Evolutionary conservation across 2,329 filamentous ascomycete species (phyloP), one percentile per base, ranked within the genome.

Genomic region (Xylariales sp.): DNA sequence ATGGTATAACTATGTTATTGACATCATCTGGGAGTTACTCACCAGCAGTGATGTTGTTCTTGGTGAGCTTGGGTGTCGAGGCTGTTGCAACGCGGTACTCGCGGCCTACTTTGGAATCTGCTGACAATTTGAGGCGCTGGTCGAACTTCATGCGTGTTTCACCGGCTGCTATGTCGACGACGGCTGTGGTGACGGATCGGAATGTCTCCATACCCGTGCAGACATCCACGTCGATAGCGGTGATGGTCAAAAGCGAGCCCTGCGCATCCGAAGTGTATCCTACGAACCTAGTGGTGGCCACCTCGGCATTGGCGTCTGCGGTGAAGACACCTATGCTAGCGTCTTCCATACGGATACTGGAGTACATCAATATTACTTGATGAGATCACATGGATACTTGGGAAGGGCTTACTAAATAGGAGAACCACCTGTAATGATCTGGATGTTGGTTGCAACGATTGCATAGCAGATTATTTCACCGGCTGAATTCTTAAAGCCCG

Each of bases 321-420:
- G 65, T 61, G 20, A 58, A 57, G 16, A 68, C 56, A 10, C 65
- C 65, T 31, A 69, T 59, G 22, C 67, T 56, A 5, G 62, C 60
- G 38, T 68, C 66, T 44, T 70, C 66, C 16, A 69, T 55, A 11
- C 63, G 58, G 19, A 69, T 61, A 46, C n/a, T n/a, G n/a, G n/a
- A n/a, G n/a, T n/a, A n/a, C n/a, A n/a, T n/a, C n/a, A n/a, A n/a
- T n/a, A n/a, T n/a, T n/a, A n/a, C n/a, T n/a, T n/a, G n/a, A n/a
- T n/a, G n/a, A n/a, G n/a, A n/a, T n/a, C n/a, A n/a, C n/a, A n/a
- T n/a, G n/a, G n/a, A n/a, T n/a, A n/a, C n/a, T n/a, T n/a, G n/a
- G n/a, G n/a, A n/a, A n/a, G n/a, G n/a, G n/a, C n/a, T n/a, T n/a
- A n/a, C n/a, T 41, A 41, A 7, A 22, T 36, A 15, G 40, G 31